These are phyloP conservation scores for Dactylellina sp. DNA, from an alignment of 2,329 filamentous ascomycete species.

Conservation along the genomic window DNA sequence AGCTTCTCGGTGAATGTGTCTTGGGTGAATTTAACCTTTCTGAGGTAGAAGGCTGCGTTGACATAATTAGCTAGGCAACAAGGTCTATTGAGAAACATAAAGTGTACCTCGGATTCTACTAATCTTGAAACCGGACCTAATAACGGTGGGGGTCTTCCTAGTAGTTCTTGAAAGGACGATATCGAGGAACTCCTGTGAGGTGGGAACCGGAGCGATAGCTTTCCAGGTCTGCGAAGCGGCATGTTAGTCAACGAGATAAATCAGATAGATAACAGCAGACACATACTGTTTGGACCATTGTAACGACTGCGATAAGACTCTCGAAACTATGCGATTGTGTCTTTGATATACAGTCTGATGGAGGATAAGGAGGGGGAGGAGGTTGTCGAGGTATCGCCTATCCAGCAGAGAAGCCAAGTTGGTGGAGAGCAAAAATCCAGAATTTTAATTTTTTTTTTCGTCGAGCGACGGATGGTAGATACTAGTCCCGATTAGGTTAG, in stretches of 20 bases:
- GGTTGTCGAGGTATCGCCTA: constrained; percentile 29
- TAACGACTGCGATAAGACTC: constrained; percentile 18
- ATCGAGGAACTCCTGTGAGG: constrained; percentile 94
- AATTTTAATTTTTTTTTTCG: constrained; percentile 40
- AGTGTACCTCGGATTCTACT: constrained; percentile 78
- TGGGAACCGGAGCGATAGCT: constrained; percentile 88
- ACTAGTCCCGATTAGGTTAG: constrained; percentile 38
- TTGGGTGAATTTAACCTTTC: constrained; percentile 98
- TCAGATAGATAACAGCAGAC: background rate
- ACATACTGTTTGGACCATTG: constrained; percentile 56
- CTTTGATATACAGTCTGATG: background rate
- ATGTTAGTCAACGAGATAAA: constrained; percentile 16
- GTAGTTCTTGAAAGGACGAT: constrained; percentile 95
- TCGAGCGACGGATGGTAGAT: constrained; percentile 29
- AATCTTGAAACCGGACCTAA: constrained; percentile 95
- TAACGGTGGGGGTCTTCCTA: constrained; percentile 92
- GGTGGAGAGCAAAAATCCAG: constrained; percentile 31
- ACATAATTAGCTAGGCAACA: constrained; percentile 45
- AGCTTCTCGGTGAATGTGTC: constrained; percentile 98
- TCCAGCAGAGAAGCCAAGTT: constrained; percentile 22
- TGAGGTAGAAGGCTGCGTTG: constrained; percentile 89
- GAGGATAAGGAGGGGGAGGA: background rate
- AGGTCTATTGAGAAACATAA: background rate
- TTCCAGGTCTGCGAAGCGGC: constrained; percentile 69
- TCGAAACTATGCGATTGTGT: constrained; percentile 10